Conservation (phyloP, 495 filamentous ascomycete genomes). For the Lentithecium fluviatile region DNA sequence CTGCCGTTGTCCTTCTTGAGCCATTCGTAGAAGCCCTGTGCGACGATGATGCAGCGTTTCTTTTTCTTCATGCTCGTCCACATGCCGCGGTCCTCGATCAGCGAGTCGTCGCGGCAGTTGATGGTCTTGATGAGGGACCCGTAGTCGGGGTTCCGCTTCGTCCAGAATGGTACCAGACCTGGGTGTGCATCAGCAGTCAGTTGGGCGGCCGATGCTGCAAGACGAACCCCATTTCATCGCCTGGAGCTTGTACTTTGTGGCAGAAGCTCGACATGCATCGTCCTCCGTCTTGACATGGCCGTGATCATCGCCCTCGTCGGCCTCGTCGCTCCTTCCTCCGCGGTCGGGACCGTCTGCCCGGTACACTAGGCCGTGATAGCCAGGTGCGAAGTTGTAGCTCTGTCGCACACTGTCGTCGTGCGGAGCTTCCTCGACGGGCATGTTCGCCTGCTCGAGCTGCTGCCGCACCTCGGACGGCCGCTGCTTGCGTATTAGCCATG, state of each 20-base stretch:
- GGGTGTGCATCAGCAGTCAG: slow-evolving; percentile 16
- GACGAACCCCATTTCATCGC: slow-evolving; percentile 81
- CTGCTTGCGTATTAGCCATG: slow-evolving; percentile 43
- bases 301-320: slow-evolving; percentile 18
- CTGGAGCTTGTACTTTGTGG: slow-evolving; percentile 69
- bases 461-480: slow-evolving; percentile 65
- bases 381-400: slow-evolving; percentile 91
- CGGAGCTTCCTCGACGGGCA: slow-evolving; percentile 75
- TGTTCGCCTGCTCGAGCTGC: slow-evolving; percentile 68
- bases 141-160: slow-evolving; percentile 76
- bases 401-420: slow-evolving; percentile 70
- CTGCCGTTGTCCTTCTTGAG: slow-evolving; percentile 75
- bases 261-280: too few species aligned
- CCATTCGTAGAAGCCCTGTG: slow-evolving; percentile 97
- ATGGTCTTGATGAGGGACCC: slow-evolving; percentile 78
- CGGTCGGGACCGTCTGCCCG: slow-evolving; percentile 66
- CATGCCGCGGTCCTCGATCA: slow-evolving; percentile 73
- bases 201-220: neutral
- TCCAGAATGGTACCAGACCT: slow-evolving; percentile 86
- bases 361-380: slow-evolving; percentile 82
- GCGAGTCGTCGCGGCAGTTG: slow-evolving; percentile 90
- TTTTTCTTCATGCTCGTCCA: slow-evolving; percentile 87
- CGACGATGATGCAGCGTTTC: slow-evolving; percentile 83
- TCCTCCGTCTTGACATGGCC: slow-evolving; percentile 33
- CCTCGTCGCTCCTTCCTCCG: slow-evolving; percentile 42